These are phyloP conservation scores for Colletotrichum magnum DNA, from an alignment of 2,329 filamentous ascomycete species.

Conservation along the genomic window DNA sequence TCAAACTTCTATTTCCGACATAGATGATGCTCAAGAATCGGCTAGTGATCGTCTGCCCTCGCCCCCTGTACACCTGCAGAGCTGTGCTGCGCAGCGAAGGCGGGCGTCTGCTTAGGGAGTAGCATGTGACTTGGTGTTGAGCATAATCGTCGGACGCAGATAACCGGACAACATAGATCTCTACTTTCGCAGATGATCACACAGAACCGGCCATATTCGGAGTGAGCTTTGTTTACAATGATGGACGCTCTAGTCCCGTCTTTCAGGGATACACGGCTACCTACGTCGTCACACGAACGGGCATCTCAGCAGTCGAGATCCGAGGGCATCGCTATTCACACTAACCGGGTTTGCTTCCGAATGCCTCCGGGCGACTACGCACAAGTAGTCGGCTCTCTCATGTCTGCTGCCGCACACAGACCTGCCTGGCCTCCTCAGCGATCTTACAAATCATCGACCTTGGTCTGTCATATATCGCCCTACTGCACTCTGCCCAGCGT, in stretches of 20 bases:
- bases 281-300: neutral
- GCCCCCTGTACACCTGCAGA: too few relatives aligned
- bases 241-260: slow-evolving; percentile 5
- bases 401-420: slow-evolving; percentile 21
- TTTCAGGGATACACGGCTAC: neutral
- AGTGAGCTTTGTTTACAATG: neutral
- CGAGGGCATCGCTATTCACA: slow-evolving; percentile 1
- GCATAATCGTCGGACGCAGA: slow-evolving; percentile 20
- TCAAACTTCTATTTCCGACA: too few relatives aligned
- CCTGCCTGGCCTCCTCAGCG: neutral
- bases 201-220: neutral
- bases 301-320: slow-evolving; percentile 1
- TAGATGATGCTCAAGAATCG: too few relatives aligned
- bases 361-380: slow-evolving; percentile 14
- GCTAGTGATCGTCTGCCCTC: too few relatives aligned
- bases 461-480: slow-evolving; percentile 1
- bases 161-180: slow-evolving; percentile 1
- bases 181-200: neutral
- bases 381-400: neutral
- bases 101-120: too few relatives aligned
- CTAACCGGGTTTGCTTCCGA: slow-evolving; percentile 11
- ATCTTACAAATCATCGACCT: neutral
- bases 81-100: too few relatives aligned
- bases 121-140: slow-evolving; percentile 2
- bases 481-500: neutral